A percentile compares a stretch with the other conserved stretches of the same genome.
These are phyloP conservation scores for Chrysanthemum seticuspe DNA, from an alignment of 129 eudicot genomes.

Conservation along the genomic window DNA sequence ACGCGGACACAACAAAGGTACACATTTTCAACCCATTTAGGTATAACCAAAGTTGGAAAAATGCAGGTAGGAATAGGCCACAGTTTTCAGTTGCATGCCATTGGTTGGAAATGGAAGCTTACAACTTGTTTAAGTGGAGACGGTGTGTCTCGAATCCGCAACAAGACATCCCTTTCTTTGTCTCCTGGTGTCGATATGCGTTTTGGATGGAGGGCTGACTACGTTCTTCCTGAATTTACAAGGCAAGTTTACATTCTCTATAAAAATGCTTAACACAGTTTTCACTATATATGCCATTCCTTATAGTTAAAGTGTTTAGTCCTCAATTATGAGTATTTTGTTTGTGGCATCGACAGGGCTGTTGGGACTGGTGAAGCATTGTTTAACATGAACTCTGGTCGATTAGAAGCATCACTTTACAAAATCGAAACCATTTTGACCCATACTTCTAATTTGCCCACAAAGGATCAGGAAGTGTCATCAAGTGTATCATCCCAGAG, in stretches of 20 bases:
- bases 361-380: constrained; percentile 63
- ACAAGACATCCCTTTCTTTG: constrained; percentile 76
- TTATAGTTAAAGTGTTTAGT: not conserved
- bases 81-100: constrained; percentile 62
- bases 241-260: constrained; percentile 47
- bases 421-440: constrained; percentile 88
- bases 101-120: constrained; percentile 96
- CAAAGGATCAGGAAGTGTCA: constrained; percentile 16
- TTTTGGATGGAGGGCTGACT: constrained; percentile 94
- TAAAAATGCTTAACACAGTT: not conserved
- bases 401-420: constrained; percentile 88
- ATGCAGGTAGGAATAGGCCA: constrained; percentile 96
- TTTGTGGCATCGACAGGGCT: constrained; percentile 46
- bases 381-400: constrained; percentile 90
- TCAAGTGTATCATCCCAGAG: not conserved
- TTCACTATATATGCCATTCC: too few relatives aligned
- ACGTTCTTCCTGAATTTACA: constrained; percentile 81
- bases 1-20: not conserved
- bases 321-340: not conserved
- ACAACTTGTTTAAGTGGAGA: constrained; percentile 85
- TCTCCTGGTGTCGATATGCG: constrained; percentile 89
- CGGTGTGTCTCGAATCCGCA: constrained; percentile 78
- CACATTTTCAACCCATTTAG: not conserved
- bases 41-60: not conserved
- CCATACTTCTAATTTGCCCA: constrained; percentile 26